Base-by-base conservation (phyloP, 139 green algal genomes). In the Chara braunii region DNA sequence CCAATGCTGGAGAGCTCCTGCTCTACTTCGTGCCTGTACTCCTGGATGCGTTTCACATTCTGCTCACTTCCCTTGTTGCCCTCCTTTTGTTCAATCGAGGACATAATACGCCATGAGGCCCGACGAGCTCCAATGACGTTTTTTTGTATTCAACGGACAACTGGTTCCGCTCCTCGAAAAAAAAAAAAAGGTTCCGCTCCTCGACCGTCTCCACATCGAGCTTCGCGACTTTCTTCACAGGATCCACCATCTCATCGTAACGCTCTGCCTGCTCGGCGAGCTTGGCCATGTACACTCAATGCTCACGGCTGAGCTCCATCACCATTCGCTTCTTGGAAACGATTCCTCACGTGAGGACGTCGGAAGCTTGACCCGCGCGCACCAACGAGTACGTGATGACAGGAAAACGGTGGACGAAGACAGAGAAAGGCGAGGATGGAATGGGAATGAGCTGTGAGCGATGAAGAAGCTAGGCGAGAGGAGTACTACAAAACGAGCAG, bases 11-110 rank as follows among this genome's bases (percentile, higher is more conserved):
- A 60, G 1, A 86, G 60, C 80, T 86, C 80, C 7, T 60, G 51
- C 78, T 86, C 80, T 4, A 84, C 70, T 44, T 79, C 53, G 0
- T 65, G n/a, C 60, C 72, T 60, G 78, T 98, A 98, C 64, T 89
- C 88, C 75, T 90, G 87, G 79, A 98, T 97, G 35, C 86, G 69
- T 68, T 83, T 83, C 11, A 96, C 89, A 51, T 95, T 86, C 68
- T 95, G 88, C 55, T 91, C 84, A 60, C 96, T 95, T 60, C 89
- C 90, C 81, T 99, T 99, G 81, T 79, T 85, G 78, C 97, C 88
- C 81, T 99, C 94, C 56, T 98, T 99, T 79, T 96, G 90, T 85
- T 99, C 94, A 71, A 99, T 97, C 73, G 78, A 91, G 67, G 86
- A 94, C 56, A 99, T 87, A 70, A 99, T 98, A 35, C 94, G 81